Evolutionary conservation across 2,329 filamentous ascomycete species (phyloP), one percentile per base, ranked within the genome.

Genomic region (Chrysoporthe cubensis): DNA sequence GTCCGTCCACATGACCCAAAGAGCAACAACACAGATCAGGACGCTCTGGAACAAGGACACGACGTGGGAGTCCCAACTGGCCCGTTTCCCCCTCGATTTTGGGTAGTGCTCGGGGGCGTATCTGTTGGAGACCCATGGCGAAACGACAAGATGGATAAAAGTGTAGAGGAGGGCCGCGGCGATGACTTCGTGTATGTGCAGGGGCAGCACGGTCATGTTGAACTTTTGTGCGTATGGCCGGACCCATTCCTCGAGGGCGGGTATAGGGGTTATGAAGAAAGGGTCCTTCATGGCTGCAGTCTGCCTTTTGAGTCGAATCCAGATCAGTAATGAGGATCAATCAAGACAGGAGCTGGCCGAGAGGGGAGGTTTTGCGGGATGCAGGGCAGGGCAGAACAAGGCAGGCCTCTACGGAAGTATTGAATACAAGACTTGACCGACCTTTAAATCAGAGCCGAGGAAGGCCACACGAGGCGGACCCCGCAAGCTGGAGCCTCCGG

Each of bases 11-110:
- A 94, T 91, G 66, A 92, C 86, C 85, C 88, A 94, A 18, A 96
- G 79, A n/a, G 91, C 91, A 43, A 94, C 80, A 60, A 73, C 77
- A 77, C 90, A 93, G 80, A 96, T 92, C 66, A 93, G 80, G 43
- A 84, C 81, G 76, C 89, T 90, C 83, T 96, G 93, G 66, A 92
- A 83, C 72, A 96, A 85, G n/a, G 91, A 94, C 43, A 96, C 92
- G 66, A 95, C 89, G 76, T 95, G 93, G 34, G 93, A 90, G 77
- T 96, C 89, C 93, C 93, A 96, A 83, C 91, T 96, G 70, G 93
- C 83, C 75, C 85, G 86, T 66, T 90, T 92, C 66, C 86, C 84
- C 37, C 82, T 80, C 61, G 88, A 86, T 72, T 93, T 84, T 43
- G 82, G 77, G 80, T 96, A 96, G 72, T 86, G 83, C 58, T 82